A percentile compares a stretch with the other conserved stretches of the same genome.
Conservation (phyloP, 257 asterid genomes). For the Thymus mandschuricus region DNA sequence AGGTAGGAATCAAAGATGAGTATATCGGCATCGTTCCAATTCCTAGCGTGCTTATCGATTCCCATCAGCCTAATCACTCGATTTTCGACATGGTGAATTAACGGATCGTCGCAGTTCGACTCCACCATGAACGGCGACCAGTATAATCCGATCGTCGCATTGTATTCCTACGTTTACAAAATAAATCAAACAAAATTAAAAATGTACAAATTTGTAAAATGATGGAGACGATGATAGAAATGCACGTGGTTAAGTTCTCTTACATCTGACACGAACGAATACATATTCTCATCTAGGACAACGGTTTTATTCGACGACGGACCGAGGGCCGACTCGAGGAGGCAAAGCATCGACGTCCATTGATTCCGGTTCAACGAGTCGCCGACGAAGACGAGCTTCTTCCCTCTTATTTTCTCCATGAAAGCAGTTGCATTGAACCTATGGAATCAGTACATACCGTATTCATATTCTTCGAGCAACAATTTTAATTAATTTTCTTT, state of each 20-base stretch:
- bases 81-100: constrained; percentile 29
- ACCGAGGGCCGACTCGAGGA: constrained; percentile 47
- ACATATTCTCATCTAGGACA: constrained; percentile 31
- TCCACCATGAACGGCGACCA: constrained; percentile 65
- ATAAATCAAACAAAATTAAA: too few species aligned
- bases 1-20: constrained; percentile 56
- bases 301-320: constrained; percentile 28
- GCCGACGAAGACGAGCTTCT: constrained; percentile 26
- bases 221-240: background rate
- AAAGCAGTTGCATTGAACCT: constrained; percentile 53
- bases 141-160: constrained; percentile 36
- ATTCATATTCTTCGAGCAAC: too few species aligned
- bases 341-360: constrained; percentile 57
- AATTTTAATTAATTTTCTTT: too few species aligned
- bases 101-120: constrained; percentile 11
- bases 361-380: constrained; percentile 61
- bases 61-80: constrained; percentile 41
- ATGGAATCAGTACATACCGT: background rate
- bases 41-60: constrained; percentile 59
- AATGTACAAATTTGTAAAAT: too few species aligned
- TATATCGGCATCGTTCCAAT: constrained; percentile 79
- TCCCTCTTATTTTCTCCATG: constrained; percentile 50
- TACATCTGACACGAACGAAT: constrained; percentile 39
- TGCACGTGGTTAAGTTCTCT: background rate
- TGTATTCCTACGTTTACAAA: background rate